Conservation (phyloP, 2,329 filamentous ascomycete genomes). For the Stromatinia cepivora region DNA sequence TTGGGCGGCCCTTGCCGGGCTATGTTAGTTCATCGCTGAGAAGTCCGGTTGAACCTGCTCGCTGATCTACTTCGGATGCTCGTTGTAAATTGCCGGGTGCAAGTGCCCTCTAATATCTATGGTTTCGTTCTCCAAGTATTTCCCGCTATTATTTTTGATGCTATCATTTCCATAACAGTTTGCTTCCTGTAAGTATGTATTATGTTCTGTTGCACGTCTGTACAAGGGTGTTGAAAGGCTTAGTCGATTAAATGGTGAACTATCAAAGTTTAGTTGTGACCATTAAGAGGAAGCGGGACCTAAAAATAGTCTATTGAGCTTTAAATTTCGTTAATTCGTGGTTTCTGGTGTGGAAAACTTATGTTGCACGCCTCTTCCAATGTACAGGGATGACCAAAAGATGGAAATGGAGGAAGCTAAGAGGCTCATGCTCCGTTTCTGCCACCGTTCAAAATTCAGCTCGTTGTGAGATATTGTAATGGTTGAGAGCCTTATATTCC, state of each 20-base stretch:
- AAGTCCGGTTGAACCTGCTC: background rate
- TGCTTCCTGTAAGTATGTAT: background rate
- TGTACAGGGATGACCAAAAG: background rate
- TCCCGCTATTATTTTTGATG: background rate
- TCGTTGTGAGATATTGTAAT: background rate
- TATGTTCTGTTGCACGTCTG: background rate
- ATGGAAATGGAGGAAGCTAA: too few relatives aligned
- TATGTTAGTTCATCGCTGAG: background rate
- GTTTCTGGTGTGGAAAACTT: background rate
- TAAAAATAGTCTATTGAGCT: background rate
- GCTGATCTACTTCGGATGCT: background rate
- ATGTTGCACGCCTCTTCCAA: conserved; percentile 1
- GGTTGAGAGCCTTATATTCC: background rate
- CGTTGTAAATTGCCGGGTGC: background rate
- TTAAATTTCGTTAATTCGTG: background rate
- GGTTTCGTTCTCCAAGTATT: background rate
- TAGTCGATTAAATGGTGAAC: background rate
- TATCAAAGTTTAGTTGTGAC: background rate
- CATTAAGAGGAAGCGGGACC: background rate
- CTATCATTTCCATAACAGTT: background rate
- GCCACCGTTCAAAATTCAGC: background rate
- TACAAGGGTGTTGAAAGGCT: background rate
- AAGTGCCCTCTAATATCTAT: background rate
- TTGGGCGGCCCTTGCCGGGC: background rate
- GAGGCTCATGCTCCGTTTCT: background rate